Conservation (phyloP, 441 rosid species). For the Erysimum cheiri region DNA sequence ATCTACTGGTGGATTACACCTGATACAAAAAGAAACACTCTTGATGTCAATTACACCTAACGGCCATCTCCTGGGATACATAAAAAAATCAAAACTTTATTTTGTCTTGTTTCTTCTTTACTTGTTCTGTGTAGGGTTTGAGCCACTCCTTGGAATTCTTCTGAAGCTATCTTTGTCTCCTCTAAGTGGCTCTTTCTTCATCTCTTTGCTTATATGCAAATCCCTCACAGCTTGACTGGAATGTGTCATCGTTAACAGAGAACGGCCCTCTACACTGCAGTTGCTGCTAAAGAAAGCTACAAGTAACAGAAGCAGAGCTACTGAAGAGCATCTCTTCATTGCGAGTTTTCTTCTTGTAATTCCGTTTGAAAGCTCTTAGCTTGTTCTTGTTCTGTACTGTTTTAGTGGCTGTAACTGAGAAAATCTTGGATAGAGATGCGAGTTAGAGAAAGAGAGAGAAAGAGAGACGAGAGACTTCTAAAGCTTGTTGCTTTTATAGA, state of each 20-base stretch:
- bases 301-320: conserved; percentile 52
- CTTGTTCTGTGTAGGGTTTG: conserved; percentile 83
- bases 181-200: conserved; percentile 43
- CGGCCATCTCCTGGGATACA: conserved; percentile 30
- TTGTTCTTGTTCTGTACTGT: conserved; percentile 23
- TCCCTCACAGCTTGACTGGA: conserved; percentile 45
- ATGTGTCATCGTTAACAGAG: conserved; percentile 26
- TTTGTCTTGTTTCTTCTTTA: conserved; percentile 38
- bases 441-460: conserved; percentile 28
- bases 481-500: conserved; percentile 33
- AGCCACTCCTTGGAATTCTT: conserved; percentile 66
- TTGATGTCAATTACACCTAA: conserved; percentile 41
- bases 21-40: conserved; percentile 43
- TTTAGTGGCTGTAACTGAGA: conserved; percentile 15
- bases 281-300: conserved; percentile 49
- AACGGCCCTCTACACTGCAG: conserved; percentile 55
- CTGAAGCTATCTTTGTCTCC: conserved; percentile 63
- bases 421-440: conserved; percentile 17
- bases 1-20: conserved; percentile 46
- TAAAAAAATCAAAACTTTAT: conserved; percentile 33
- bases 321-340: conserved; percentile 52
- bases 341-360: conserved; percentile 30
- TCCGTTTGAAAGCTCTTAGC: conserved; percentile 44
- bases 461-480: conserved; percentile 31
- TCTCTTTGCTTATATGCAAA: conserved; percentile 42